phyloP scores from a whole-genome alignment of 208 protist genomes.

The Acanthamoeba royreba region DNA sequence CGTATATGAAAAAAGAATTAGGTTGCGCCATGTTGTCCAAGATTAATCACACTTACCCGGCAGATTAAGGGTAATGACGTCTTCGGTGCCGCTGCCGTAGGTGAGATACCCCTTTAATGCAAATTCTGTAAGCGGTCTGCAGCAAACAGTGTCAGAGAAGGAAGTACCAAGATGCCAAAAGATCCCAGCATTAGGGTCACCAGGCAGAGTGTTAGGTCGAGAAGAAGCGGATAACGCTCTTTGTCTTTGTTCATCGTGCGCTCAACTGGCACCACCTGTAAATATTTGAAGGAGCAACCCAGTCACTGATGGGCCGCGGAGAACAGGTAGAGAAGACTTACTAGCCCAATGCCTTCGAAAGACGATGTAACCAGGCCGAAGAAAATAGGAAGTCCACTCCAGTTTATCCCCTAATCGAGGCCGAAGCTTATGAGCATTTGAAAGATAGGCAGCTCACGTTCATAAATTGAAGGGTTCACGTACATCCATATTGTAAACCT shows the following conservation, averaged over 20 bases:
- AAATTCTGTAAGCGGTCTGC: background rate
- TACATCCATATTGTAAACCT: constrained; percentile 1
- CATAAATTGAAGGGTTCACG: too few relatives aligned
- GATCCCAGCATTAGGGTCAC: constrained; percentile 4
- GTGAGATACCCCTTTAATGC: background rate
- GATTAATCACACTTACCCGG: background rate
- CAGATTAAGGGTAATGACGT: constrained; percentile 15
- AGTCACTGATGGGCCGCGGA: background rate
- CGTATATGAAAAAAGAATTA: background rate
- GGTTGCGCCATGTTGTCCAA: background rate
- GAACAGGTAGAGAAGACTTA: background rate
- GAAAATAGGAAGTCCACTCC: background rate
- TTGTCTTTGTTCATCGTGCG: background rate
- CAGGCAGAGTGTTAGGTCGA: background rate
- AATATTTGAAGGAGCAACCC: too few relatives aligned
- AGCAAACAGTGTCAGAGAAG: background rate
- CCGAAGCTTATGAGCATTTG: background rate
- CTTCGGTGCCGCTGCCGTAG: background rate
- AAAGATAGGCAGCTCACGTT: too few relatives aligned
- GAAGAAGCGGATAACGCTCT: background rate
- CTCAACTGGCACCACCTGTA: background rate
- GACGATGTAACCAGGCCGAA: constrained; percentile 17
- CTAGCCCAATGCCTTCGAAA: constrained; percentile 17
- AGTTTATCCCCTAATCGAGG: background rate
- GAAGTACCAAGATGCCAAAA: constrained; percentile 1